A percentile compares a stretch with the other conserved stretches of the same genome.
Evolutionary conservation across 805 yeast genomes (phyloP).

Genomic region (Kazachstania martiniae): DNA sequence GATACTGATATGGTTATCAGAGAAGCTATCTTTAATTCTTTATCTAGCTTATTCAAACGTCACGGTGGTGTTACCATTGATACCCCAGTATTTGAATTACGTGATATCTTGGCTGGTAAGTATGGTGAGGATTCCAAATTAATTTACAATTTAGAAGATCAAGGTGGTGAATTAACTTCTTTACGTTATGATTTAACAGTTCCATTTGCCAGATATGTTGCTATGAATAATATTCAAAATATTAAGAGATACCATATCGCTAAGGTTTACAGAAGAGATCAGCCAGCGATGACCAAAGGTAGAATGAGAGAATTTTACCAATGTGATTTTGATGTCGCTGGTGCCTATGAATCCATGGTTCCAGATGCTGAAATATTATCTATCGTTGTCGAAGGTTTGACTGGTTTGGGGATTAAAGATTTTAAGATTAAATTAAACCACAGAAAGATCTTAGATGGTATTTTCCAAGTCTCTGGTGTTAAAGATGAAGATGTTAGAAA

Average conservation of each 20-base stretch:
- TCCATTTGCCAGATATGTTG: conserved; percentile 95
- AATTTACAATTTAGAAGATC: conserved; percentile 93
- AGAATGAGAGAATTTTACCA: conserved; percentile 99
- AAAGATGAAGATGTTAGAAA: conserved; percentile 87
- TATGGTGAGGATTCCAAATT: conserved; percentile 98
- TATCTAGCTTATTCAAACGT: conserved; percentile 70
- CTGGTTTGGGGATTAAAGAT: conserved; percentile 72
- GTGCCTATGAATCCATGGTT: conserved; percentile 84
- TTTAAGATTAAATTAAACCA: conserved; percentile 91
- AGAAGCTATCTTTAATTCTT: conserved; percentile 68
- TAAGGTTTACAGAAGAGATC: conserved; percentile 97
- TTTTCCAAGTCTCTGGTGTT: conserved; percentile 91
- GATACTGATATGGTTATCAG: conserved; percentile 95
- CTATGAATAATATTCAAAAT: conserved; percentile 82
- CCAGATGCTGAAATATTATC: conserved; percentile 89
- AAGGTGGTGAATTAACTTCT: conserved; percentile 96
- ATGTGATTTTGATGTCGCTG: conserved; percentile 97
- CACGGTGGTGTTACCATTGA: conserved; percentile 98
- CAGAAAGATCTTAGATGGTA: conserved; percentile 92
- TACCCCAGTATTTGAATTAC: conserved; percentile 94
- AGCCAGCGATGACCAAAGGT: conserved; percentile 99
- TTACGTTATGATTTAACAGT: conserved; percentile 94
- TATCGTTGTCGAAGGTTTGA: conserved; percentile 74
- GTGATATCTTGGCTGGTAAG: conserved; percentile 92
- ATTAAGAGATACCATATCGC: conserved; percentile 96